Evolutionary conservation across 2,329 filamentous ascomycete genomes (phyloP), one percentile per base, ranked within the genome.

Genomic region (Penicillium italicum): DNA sequence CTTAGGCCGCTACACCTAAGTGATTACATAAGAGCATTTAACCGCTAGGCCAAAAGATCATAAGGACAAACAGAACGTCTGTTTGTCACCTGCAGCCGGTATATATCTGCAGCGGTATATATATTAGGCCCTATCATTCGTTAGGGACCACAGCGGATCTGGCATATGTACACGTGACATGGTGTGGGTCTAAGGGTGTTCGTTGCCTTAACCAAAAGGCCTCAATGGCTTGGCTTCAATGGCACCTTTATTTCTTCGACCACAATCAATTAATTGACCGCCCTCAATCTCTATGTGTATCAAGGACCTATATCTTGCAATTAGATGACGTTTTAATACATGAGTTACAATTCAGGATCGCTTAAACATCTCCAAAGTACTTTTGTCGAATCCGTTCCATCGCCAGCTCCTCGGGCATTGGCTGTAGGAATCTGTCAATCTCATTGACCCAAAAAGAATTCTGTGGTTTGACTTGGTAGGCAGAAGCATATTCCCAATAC

Each of bases 391-490:
- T 33, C 12, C 12, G 12, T 14, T 33, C 12, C 12, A 14, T 33
- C 5, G 12, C 31, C 3, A 33, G 30, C 31, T 33, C 5, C 14
- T 33, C 12, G 5, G 12, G 31, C 31, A 68, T 68, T 28, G 69
- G 69, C 22, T 69, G 61, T 40, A 80, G 58, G 52, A 78, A 77
- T 6, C 71, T 75, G 50, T 75, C 67, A 56, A 77, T 69, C 54
- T 76, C 67, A 48, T 72, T 50, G 42, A 60, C 41, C 74, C 72
- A 77, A 46, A 74, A 75, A 30, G 58, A 60, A 41, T 76, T 76
- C 12, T 68, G 61, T 4, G 68, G 72, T 55, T 77, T 79, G 26
- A 75, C 76, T 63, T 77, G 67, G 55, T 66, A 70, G 20, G 73
- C 75, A 43, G 65, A 37, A 8, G 73, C 76, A 37, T 72, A 70